Percentiles rank a stretch among this genome's conserved stretches.
Conservation (phyloP, 169 alveolate species). For the Cryptosporidium ryanae region DNA sequence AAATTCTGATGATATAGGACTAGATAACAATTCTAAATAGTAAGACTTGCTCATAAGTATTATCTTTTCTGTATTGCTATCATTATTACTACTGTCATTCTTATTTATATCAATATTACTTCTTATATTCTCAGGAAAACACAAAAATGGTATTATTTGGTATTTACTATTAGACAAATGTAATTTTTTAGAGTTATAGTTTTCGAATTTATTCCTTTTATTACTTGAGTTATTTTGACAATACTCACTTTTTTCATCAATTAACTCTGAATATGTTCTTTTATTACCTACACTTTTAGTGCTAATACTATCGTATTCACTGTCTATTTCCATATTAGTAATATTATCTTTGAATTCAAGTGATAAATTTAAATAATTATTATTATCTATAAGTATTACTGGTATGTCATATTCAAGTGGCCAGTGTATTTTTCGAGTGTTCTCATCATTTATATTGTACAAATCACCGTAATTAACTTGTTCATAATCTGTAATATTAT, state of each 20-base stretch:
- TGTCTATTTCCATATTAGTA: background rate
- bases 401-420: slow-evolving; percentile 42
- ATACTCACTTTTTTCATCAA: background rate
- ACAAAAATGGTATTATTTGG: slow-evolving; percentile 8
- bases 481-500: background rate
- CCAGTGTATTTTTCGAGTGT: slow-evolving; percentile 2
- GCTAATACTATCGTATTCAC: background rate
- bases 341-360: background rate
- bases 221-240: background rate
- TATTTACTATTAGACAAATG: background rate
- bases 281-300: background rate
- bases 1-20: slow-evolving; percentile 72
- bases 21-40: slow-evolving; percentile 45
- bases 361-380: background rate
- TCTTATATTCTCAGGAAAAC: slow-evolving; percentile 58
- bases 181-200: background rate
- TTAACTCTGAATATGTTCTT: slow-evolving; percentile 24
- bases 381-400: background rate
- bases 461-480: background rate
- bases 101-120: too few species aligned
- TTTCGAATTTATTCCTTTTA: background rate
- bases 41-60: slow-evolving; percentile 32
- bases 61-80: background rate
- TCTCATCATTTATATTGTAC: background rate
- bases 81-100: too few species aligned